phyloP scores from a whole-genome alignment of 2,329 filamentous ascomycete species.

The Monosporascus sp. region DNA sequence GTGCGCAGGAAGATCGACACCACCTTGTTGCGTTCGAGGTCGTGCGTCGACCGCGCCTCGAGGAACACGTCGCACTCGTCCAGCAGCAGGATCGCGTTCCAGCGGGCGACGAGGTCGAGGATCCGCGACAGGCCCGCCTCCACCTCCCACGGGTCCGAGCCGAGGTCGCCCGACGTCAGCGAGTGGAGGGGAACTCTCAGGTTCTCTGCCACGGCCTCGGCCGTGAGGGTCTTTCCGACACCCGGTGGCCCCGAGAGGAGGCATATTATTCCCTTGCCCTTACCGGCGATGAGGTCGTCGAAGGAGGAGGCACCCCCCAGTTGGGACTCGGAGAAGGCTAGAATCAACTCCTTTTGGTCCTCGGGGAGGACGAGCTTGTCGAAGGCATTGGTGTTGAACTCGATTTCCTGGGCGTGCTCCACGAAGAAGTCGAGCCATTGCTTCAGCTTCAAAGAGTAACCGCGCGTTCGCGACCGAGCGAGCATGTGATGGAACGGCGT shows the following conservation, averaged over 20 bases:
- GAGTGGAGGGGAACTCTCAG: conserved; percentile 44
- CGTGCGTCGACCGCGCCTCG: conserved; percentile 20
- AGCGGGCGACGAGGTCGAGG: conserved; percentile 66
- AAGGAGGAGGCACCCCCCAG: conserved; percentile 23
- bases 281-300: conserved; percentile 48
- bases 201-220: conserved; percentile 43
- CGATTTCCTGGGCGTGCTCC: conserved; percentile 37
- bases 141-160: conserved; percentile 58
- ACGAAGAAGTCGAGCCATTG: conserved; percentile 39
- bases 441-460: conserved; percentile 14
- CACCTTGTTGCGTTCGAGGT: conserved; percentile 35
- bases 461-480: conserved; percentile 23
- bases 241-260: conserved; percentile 43
- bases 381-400: conserved; percentile 46
- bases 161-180: conserved; percentile 63
- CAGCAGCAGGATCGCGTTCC: conserved; percentile 66
- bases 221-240: conserved; percentile 46
- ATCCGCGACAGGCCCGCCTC: conserved; percentile 63
- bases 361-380: conserved; percentile 42
- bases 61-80: conserved; percentile 66
- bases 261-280: conserved; percentile 46
- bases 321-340: conserved; percentile 30
- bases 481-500: conserved; percentile 30
- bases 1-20: conserved; percentile 35
- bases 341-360: conserved; percentile 46